Base-by-base conservation (phyloP, 2,329 filamentous ascomycete genomes). In the Neonectria neomacrospora region DNA sequence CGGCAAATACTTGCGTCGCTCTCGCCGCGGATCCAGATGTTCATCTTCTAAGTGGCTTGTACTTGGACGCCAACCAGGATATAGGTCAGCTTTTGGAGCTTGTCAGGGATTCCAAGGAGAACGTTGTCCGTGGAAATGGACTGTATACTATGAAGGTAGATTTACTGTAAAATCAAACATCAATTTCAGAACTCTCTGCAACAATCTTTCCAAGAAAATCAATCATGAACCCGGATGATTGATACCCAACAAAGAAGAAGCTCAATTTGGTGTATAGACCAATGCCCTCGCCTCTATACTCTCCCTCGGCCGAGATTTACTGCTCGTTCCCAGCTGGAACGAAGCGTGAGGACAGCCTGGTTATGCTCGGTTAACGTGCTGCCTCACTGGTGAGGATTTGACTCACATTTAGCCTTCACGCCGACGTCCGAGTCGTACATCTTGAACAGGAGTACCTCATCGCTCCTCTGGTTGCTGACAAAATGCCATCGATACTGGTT, bases 401-500 rank as follows among this genome's bases (percentile, higher is more conserved):
- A 10, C 52, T 54, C 28, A 54, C 52, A 54, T 23, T 54, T 54
- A 8, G 52, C 52, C 11, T 28, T 54, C 12, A 54, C 52, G 10
- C 16, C 20, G 3, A 26, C 23, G n/a, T 39, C 52, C 8, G 52
- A 54, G 23, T 54, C 52, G 16, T 44, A 54, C 52, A 54, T 54
- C 52, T 54, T 54, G 39, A 54, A 54, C 52, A 54, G 22, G 8
- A 54, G 39, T n/a, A 54, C 52, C 5, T 54, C 52, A 12, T 54
- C 26, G 2, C n/a, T 26, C 6, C 14, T 18, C 37, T 54, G 52
- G 6, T 44, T 54, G 37, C 26, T 44, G 37, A 54, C 42, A 16
- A 54, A 54, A 22, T 54, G 30, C 52, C 52, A 54, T 23, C 26
- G 14, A 16, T 54, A 54, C 9, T 3, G 18, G 39, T 44, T 26